phyloP scores from a whole-genome alignment of 2,329 filamentous ascomycete genomes.

The Fusarium avenaceum region DNA sequence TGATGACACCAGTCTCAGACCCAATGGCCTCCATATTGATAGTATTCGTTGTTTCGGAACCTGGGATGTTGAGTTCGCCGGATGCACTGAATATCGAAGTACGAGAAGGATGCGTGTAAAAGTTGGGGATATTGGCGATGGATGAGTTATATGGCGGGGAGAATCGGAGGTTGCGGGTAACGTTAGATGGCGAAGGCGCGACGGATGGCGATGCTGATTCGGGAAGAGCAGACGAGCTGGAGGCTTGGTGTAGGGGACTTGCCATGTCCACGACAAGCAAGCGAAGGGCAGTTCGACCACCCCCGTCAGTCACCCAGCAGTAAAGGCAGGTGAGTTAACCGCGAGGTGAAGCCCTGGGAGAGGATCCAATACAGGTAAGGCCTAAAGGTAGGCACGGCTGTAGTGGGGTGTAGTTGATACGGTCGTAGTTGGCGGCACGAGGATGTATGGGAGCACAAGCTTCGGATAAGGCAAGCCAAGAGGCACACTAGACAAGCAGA shows the following conservation, averaged over 20 bases:
- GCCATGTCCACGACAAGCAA: conserved; percentile 44
- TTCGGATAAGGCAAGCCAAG: conserved; percentile 21
- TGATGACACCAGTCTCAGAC: conserved; percentile 47
- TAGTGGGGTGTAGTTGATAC: conserved; percentile 31
- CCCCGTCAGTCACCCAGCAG: conserved; percentile 20
- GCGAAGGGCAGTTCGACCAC: conserved; percentile 9
- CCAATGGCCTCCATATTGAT: conserved; percentile 54
- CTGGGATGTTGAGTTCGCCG: conserved; percentile 52
- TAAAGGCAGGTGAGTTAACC: conserved; percentile 18
- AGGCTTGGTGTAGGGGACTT: conserved; percentile 45
- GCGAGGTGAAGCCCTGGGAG: conserved; percentile 29
- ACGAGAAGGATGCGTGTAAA: conserved; percentile 51
- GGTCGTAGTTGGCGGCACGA: conserved; percentile 29
- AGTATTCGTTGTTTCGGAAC: conserved; percentile 25
- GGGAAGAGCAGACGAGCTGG: conserved; percentile 40
- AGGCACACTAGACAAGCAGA: background rate
- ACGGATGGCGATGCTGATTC: conserved; percentile 42
- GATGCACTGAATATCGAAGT: conserved; percentile 64
- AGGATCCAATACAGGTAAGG: conserved; percentile 17
- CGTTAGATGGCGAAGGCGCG: conserved; percentile 32
- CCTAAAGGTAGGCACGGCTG: conserved; percentile 10
- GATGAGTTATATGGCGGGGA: conserved; percentile 34
- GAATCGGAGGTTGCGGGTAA: conserved; percentile 36
- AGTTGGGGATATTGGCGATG: conserved; percentile 38
- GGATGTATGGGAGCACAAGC: conserved; percentile 35